Evolutionary conservation across 768 basidiomycete genomes (phyloP).

Genomic region (Phylloporus rhodoxanthus): DNA sequence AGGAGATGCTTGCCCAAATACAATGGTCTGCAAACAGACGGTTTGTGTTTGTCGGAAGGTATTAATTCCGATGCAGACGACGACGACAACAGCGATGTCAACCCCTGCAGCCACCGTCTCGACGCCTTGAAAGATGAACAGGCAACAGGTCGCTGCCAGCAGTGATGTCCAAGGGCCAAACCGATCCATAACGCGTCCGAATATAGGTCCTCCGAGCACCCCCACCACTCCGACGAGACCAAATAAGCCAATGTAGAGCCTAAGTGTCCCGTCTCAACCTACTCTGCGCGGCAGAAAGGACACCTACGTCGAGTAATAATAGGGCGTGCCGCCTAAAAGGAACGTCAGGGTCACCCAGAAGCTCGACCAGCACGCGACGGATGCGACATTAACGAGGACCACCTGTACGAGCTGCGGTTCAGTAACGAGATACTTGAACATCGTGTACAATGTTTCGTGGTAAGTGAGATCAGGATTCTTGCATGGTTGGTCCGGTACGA

Average conservation of each 20-base stretch:
- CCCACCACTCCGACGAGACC: constrained; percentile 41
- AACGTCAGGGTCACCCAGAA: constrained; percentile 41
- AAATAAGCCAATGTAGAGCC: constrained; percentile 40
- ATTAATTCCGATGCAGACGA: constrained; percentile 37
- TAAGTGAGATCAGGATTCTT: constrained; percentile 35
- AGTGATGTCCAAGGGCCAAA: constrained; percentile 39
- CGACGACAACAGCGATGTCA: constrained; percentile 32
- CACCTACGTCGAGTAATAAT: constrained; percentile 31
- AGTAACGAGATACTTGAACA: constrained; percentile 36
- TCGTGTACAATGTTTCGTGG: constrained; percentile 29
- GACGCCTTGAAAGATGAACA: constrained; percentile 27
- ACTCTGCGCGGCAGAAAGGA: neutral
- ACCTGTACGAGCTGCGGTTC: constrained; percentile 38
- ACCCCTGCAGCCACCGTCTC: constrained; percentile 35
- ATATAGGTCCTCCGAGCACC: constrained; percentile 21
- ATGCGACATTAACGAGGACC: constrained; percentile 18
- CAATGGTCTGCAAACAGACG: constrained; percentile 27
- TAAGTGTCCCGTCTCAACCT: neutral
- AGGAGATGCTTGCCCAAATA: constrained; percentile 15
- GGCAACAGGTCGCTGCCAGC: constrained; percentile 27
- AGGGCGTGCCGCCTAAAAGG: constrained; percentile 35
- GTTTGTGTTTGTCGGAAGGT: constrained; percentile 35
- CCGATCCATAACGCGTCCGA: constrained; percentile 18
- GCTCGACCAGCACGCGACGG: constrained; percentile 25
- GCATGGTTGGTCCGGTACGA: constrained; percentile 39